A percentile compares a stretch with the other conserved stretches of the same genome.
Conservation (phyloP, 352 stramenopile genomes). For the Aphanomyces stellatus region DNA sequence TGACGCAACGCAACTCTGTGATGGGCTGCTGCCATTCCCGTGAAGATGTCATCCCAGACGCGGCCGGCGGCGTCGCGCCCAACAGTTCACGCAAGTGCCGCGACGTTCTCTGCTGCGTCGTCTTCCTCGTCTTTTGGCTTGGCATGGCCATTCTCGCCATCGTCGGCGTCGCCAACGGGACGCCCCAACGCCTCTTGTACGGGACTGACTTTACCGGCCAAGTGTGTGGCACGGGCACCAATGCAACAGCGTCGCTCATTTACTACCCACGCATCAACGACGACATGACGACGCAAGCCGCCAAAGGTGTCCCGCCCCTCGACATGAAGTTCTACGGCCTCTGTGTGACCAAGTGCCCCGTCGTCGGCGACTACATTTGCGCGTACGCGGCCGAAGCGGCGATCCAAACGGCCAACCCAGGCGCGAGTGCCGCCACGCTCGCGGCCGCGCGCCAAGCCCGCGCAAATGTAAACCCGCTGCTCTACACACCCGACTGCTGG, state of each 20-base stretch:
- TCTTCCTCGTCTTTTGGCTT: conserved; percentile 70
- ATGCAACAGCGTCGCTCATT: conserved; percentile 29
- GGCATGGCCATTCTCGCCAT: conserved; percentile 54
- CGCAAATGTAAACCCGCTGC: conserved; percentile 32
- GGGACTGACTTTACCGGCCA: conserved; percentile 66
- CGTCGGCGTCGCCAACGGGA: conserved; percentile 48
- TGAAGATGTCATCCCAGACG: conserved; percentile 31
- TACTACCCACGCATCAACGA: conserved; percentile 75
- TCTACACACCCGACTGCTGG: conserved; percentile 41
- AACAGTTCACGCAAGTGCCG: conserved; percentile 50
- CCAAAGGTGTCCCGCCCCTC: conserved; percentile 32
- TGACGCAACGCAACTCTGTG: not conserved
- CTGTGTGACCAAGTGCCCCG: conserved; percentile 51
- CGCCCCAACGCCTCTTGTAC: conserved; percentile 60
- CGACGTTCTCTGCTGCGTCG: conserved; percentile 50
- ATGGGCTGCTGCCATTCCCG: conserved; percentile 68
- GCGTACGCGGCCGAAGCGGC: conserved; percentile 59
- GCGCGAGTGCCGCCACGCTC: conserved; percentile 33
- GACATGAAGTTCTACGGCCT: conserved; percentile 67
- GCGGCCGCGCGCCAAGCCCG: conserved; percentile 38
- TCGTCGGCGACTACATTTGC: conserved; percentile 47
- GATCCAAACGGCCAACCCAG: conserved; percentile 32
- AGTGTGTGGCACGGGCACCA: conserved; percentile 47
- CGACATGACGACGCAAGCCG: conserved; percentile 50
- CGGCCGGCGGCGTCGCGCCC: conserved; percentile 40